These are phyloP conservation scores for Oryza meridionalis DNA, from an alignment of 176 grass and related monocot species.

Conservation along the genomic window DNA sequence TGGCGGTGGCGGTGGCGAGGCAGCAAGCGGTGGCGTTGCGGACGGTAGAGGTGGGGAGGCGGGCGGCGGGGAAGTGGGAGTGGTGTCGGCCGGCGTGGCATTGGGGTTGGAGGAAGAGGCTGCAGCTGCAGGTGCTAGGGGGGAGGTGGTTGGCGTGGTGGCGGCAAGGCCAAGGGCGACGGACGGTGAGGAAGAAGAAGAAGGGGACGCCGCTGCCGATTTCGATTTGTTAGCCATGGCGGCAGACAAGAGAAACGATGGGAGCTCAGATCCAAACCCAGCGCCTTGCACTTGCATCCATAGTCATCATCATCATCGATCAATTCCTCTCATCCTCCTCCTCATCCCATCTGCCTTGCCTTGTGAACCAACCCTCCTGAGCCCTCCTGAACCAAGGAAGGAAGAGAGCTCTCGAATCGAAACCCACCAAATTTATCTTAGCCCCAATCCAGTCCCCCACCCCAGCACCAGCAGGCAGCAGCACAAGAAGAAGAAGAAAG, in stretches of 20 bases:
- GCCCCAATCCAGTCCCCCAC: too few relatives aligned
- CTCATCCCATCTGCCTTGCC: neutral
- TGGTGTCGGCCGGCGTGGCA: conserved; percentile 35
- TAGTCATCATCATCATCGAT: too few relatives aligned
- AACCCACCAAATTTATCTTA: too few relatives aligned
- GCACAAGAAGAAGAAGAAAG: too few relatives aligned
- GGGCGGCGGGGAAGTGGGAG: conserved; percentile 1
- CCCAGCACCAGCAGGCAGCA: too few relatives aligned
- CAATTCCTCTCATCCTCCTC: neutral
- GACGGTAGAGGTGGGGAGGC: conserved; percentile 25
- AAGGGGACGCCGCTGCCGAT: conserved; percentile 38
- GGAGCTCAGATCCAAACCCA: neutral
- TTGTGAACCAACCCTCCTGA: too few relatives aligned
- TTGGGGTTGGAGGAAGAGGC: conserved; percentile 38
- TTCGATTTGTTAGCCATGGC: neutral
- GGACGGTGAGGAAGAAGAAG: neutral
- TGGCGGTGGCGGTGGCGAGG: neutral
- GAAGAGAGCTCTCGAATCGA: too few relatives aligned
- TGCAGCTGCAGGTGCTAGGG: conserved; percentile 26
- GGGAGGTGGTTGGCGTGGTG: conserved; percentile 33
- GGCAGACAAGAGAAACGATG: too few relatives aligned
- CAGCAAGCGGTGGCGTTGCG: neutral
- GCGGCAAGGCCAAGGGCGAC: neutral
- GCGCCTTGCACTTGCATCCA: neutral
- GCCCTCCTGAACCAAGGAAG: too few relatives aligned